Evolutionary conservation across 176 grass and related monocot genomes (phyloP).

Genomic region (Tillandsia fasciculata): DNA sequence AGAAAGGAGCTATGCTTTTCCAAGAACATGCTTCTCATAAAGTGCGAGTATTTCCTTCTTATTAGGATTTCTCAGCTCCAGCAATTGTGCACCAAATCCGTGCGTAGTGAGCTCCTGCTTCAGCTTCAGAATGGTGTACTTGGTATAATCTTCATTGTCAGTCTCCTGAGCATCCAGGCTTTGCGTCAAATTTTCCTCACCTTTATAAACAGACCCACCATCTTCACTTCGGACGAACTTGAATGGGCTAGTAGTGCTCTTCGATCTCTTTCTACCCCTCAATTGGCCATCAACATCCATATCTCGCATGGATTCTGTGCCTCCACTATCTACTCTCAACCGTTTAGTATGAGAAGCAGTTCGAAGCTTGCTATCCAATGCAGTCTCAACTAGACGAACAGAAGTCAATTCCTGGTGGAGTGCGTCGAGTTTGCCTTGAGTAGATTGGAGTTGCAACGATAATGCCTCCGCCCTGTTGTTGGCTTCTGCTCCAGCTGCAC

Average conservation of each 20-base stretch:
- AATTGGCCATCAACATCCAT: conserved; percentile 34
- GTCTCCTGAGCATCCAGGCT: conserved; percentile 35
- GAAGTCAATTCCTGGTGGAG: conserved; percentile 80
- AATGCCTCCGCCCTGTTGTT: conserved; percentile 53
- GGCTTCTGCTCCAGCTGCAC: conserved; percentile 52
- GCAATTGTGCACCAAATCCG: conserved; percentile 52
- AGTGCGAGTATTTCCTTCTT: conserved; percentile 60
- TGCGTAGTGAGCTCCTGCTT: conserved; percentile 55
- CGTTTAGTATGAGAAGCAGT: conserved; percentile 49
- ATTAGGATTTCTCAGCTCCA: conserved; percentile 42
- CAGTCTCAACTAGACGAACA: conserved; percentile 57
- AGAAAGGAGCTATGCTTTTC: conserved; percentile 22
- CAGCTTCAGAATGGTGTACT: conserved; percentile 45
- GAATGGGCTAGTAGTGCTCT: conserved; percentile 30
- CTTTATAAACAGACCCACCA: conserved; percentile 48
- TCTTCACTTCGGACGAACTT: conserved; percentile 39
- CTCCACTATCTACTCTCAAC: conserved; percentile 30
- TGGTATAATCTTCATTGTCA: conserved; percentile 38
- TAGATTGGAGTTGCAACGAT: conserved; percentile 63
- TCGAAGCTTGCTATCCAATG: conserved; percentile 45
- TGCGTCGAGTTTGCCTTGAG: conserved; percentile 70
- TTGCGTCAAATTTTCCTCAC: conserved; percentile 23
- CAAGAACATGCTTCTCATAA: conserved; percentile 57
- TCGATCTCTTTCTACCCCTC: conserved; percentile 54
- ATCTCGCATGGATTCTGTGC: conserved; percentile 37